These are phyloP conservation scores for Oryza nivara DNA, from an alignment of 176 grass and related monocot species.

Conservation along the genomic window DNA sequence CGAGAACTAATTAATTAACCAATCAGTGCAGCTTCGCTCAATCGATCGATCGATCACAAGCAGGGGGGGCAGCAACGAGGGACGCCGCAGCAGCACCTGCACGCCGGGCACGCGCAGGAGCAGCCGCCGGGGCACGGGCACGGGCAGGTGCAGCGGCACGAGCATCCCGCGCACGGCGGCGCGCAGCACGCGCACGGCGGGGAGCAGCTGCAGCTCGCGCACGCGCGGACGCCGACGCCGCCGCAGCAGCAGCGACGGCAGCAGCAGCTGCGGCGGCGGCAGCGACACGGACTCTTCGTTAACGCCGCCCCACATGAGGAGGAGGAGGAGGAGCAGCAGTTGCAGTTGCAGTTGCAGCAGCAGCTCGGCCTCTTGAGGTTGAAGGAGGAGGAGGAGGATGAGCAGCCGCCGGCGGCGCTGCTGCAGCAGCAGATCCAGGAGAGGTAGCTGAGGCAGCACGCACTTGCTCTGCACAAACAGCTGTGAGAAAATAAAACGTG, in stretches of 20 bases:
- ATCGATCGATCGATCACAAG: constrained; percentile 4
- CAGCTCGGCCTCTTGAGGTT: constrained; percentile 39
- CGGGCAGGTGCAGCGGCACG: constrained; percentile 43
- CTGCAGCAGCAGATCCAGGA: constrained; percentile 52
- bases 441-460: constrained; percentile 55
- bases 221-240: not conserved
- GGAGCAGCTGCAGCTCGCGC: not conserved
- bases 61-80: constrained; percentile 41
- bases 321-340: not conserved
- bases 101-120: constrained; percentile 33
- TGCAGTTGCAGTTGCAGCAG: not conserved
- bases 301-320: not conserved
- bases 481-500: not conserved
- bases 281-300: not conserved
- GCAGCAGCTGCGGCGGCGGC: not conserved
- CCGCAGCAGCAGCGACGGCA: constrained; percentile 8
- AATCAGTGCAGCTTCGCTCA: not conserved
- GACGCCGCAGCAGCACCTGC: constrained; percentile 24
- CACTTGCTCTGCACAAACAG: constrained; percentile 27
- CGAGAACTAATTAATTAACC: not conserved
- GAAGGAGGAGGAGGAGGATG: not conserved
- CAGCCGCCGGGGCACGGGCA: constrained; percentile 29
- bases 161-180: constrained; percentile 37
- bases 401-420: no score
- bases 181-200: constrained; percentile 5